These are phyloP conservation scores for Clarkia xantiana DNA, from an alignment of 345 rosid species.

Conservation along the genomic window DNA sequence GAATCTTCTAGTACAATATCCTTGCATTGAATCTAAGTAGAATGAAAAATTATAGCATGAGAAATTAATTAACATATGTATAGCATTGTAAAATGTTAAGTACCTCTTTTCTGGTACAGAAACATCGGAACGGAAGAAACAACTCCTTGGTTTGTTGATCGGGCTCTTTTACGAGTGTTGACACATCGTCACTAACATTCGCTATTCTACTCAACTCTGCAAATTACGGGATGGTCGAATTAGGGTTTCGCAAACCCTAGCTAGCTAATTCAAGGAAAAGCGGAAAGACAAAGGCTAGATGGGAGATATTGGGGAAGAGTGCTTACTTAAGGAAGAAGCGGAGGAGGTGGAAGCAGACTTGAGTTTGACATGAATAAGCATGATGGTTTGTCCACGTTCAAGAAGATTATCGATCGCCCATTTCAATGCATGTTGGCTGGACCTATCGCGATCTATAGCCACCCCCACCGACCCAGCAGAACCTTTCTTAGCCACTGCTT, in stretches of 20 bases:
- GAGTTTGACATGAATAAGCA: conserved; percentile 70
- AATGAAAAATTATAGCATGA: conserved; percentile 2
- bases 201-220: neutral
- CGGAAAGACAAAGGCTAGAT: neutral
- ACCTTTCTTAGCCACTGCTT: conserved; percentile 20
- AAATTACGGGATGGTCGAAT: neutral
- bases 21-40: conserved; percentile 74
- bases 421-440: conserved; percentile 76
- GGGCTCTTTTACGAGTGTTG: conserved; percentile 13
- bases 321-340: neutral
- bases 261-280: too few relatives aligned
- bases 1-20: conserved; percentile 69
- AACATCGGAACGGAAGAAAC: conserved; percentile 89
- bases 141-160: conserved; percentile 49
- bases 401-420: conserved; percentile 67
- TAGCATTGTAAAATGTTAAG: too few relatives aligned
- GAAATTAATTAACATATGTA: too few relatives aligned
- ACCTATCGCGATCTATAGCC: conserved; percentile 74
- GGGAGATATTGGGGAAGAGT: neutral
- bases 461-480: conserved; percentile 59
- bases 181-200: neutral
- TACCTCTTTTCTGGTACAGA: conserved; percentile 88
- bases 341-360: conserved; percentile 10
- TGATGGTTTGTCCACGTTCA: conserved; percentile 45
- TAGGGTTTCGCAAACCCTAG: neutral